Evolutionary conservation across 176 grass and related monocot species (phyloP), one percentile per base, ranked within the genome.

Genomic region (Zea luxurians): DNA sequence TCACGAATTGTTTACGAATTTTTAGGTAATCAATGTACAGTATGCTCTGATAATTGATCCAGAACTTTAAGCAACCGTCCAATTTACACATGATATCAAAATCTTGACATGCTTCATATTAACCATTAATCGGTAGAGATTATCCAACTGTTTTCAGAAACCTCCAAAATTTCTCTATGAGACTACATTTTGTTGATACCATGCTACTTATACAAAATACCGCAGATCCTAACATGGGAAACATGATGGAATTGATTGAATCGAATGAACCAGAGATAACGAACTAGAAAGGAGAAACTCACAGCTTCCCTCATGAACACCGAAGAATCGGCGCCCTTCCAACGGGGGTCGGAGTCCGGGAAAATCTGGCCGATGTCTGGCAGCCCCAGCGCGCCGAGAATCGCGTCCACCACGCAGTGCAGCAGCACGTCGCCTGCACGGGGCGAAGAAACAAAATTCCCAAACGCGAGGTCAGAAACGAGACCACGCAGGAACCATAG

Each of bases 331-430:
- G 88, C 96, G 8, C 96, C 96, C 82, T 87, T 99, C 96, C 96
- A 99, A 45, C 86, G 81, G 5, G 96, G 92, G 36, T 99, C 96
- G 7, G 96, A 87, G 15, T 99, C 96, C 27, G 96, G 96, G 87
- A 99, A 99, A 55, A 99, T 99, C 75, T 99, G 96, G 3, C 96
- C 96, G 40, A 99, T 99, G 81, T 99, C 96, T 18, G 96, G 96
- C 74, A 99, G 83, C 37, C 96, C 96, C 58, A 99, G 72, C n/a
- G 96, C 96, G 43, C 96, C 96, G 10, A 95, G 91, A 78, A 99
- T 99, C 48, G 96, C 96, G 83, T 99, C 96, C 37, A 95, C 92
- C 71, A 99, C 96, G 76, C 96, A 99, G 89, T 99, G 96, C 59
- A 99, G 89, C 84, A 95, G 81, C 78, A 99, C 96, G 91, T 99